Percentiles rank a stretch among this genome's conserved stretches.
Evolutionary conservation across 306 rosid genomes (phyloP).

Genomic region (Quercus rubra): DNA sequence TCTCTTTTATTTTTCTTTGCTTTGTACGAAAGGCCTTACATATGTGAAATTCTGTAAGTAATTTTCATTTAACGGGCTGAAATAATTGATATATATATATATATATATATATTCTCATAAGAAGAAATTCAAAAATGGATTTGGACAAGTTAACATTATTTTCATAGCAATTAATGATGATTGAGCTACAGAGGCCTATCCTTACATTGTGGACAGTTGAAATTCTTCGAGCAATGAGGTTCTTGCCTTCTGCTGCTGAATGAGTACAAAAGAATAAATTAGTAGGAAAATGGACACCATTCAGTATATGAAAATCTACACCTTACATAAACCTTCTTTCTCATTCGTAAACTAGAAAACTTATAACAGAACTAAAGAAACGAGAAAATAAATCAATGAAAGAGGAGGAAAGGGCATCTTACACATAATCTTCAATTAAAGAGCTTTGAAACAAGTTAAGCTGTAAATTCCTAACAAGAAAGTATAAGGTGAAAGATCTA

Average conservation of each 20-base stretch:
- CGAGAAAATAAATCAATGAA: constrained; percentile 16
- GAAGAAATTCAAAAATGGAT: not conserved
- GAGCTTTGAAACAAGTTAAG: constrained; percentile 72
- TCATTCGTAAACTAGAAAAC: not conserved
- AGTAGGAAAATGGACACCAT: constrained; percentile 1
- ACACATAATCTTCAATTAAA: constrained; percentile 38
- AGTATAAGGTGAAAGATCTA: constrained; percentile 16
- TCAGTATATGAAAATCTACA: not conserved
- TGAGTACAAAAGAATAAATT: not conserved
- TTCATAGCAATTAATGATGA: constrained; percentile 5
- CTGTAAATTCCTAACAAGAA: constrained; percentile 59
- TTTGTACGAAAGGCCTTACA: not conserved
- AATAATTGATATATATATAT: not conserved
- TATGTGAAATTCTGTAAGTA: not conserved
- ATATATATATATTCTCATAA: not conserved
- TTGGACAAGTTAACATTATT: not conserved
- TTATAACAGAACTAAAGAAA: not conserved
- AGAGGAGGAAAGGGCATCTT: constrained; percentile 23
- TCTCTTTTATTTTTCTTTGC: not conserved
- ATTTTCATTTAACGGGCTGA: not conserved
- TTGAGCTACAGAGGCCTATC: not conserved
- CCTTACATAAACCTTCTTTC: not conserved
- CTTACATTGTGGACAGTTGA: constrained; percentile 74
- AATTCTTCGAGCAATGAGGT: constrained; percentile 55
- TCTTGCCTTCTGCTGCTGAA: constrained; percentile 38